Conservation (phyloP, 768 basidiomycete genomes). For the Paxillus rubicundulus region DNA sequence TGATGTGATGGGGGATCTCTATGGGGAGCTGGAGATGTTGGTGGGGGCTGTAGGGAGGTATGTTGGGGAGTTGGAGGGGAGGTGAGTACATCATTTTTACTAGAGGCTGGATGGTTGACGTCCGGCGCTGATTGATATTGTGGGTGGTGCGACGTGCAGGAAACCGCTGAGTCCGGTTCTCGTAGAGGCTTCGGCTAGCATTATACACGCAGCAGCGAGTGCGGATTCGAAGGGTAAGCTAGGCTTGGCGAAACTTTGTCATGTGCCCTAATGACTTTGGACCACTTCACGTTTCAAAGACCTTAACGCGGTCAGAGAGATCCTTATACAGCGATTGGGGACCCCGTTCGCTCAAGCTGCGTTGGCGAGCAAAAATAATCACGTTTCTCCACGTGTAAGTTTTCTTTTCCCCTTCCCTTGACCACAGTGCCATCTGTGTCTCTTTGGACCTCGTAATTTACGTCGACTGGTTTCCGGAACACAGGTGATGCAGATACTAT, state of each 20-base stretch:
- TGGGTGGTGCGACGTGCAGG: slow-evolving; percentile 25
- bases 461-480: not conserved
- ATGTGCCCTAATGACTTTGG: not conserved
- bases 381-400: slow-evolving; percentile 53
- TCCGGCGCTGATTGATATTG: not conserved
- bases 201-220: slow-evolving; percentile 60
- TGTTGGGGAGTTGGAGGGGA: slow-evolving; percentile 52
- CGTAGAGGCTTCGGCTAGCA: slow-evolving; percentile 66
- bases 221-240: slow-evolving; percentile 56
- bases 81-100: not conserved
- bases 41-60: slow-evolving; percentile 60
- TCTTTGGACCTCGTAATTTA: slow-evolving; percentile 1
- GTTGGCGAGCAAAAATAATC: slow-evolving; percentile 45
- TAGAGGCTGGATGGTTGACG: slow-evolving; percentile 2
- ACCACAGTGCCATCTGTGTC: not conserved
- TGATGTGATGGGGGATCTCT: slow-evolving; percentile 57
- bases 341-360: slow-evolving; percentile 56
- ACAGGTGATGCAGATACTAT: slow-evolving; percentile 52
- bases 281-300: slow-evolving; percentile 39
- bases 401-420: not conserved
- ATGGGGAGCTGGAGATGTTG: slow-evolving; percentile 66
- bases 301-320: slow-evolving; percentile 50
- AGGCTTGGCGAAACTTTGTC: not conserved
- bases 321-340: slow-evolving; percentile 56
- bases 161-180: slow-evolving; percentile 47